Evolutionary conservation across 2,329 filamentous ascomycete species (phyloP), one percentile per base, ranked within the genome.

Genomic region (Lachnellula subtilissima): DNA sequence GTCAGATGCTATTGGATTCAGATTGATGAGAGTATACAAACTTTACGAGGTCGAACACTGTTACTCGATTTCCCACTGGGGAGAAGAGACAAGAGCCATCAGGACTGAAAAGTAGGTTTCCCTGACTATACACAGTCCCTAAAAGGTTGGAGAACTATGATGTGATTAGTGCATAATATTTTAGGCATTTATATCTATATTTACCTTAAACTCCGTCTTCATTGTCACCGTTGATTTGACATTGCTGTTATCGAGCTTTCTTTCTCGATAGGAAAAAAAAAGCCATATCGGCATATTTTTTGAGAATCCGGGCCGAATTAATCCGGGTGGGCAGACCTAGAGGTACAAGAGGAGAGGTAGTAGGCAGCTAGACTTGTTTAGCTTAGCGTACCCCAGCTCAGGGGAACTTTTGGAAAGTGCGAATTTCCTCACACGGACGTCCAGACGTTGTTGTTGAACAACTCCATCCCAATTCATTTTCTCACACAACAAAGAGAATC

Each of bases 191-290:
- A 36, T 23, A 5, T 17, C 15, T 2, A 2, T 23, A 14, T 73
- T 61, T 75, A 95, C 93, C 85, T 94, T 95, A 75, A 97, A 99
- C 76, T 97, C 93, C 65, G 92, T 97, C 88, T 97, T 99, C 94
- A 99, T 99, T 72, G 74, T 85, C 61, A 67, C 64, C 64, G 62
- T 56, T 64, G 51, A 52, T 61, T 59, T 53, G 55, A 55, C 62
- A 65, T 69, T 50, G 59, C 59, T 50, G 48, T 48, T 52, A 42
- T 56, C 48, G 48, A 45, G 28, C 43, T 45, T 32, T 60, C 59
- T 61, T 32, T 60, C 59, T 61, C 56, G 54, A 60, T 40, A 52
- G 47, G 2, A 32, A 32, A 32, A 32, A 28, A 32, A 32, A 32
- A 32, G 28, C 28, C 28, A 32, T 32, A 32, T 32, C 28, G 48